Percentiles rank a stretch among this genome's conserved stretches.
Conservation (phyloP, 331 rosid species). For the Spiraea crenata region DNA sequence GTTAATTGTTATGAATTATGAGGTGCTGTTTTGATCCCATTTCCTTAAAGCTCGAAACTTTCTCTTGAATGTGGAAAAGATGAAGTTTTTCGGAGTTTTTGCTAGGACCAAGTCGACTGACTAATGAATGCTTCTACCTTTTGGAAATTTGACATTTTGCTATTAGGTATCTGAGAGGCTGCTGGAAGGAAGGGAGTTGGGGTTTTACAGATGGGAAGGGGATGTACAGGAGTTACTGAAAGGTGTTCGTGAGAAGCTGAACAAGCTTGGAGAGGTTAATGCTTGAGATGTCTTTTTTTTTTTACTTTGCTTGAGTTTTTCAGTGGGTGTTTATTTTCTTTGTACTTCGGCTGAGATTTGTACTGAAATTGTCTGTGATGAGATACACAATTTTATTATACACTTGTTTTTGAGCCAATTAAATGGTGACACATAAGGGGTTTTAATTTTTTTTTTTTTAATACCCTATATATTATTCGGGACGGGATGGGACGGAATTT, state of each 20-base stretch:
- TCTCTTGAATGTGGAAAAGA: background rate
- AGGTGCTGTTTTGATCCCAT: background rate
- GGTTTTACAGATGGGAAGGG: slow-evolving; percentile 71
- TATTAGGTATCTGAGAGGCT: slow-evolving; percentile 67
- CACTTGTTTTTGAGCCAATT: no score
- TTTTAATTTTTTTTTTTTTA: no score
- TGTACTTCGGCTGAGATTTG: background rate
- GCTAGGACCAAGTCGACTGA: background rate
- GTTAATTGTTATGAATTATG: background rate
- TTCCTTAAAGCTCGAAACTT: background rate
- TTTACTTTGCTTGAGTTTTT: background rate
- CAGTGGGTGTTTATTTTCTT: background rate
- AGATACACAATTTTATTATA: no score
- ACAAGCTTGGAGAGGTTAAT: slow-evolving; percentile 76
- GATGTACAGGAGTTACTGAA: slow-evolving; percentile 52
- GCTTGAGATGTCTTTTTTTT: slow-evolving; percentile 13
- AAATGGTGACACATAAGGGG: no score
- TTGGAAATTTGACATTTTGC: slow-evolving; percentile 16
- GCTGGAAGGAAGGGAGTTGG: slow-evolving; percentile 71
- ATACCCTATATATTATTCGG: no score
- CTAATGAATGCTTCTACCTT: no score
- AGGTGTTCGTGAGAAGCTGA: slow-evolving; percentile 72
- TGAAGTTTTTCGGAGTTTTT: background rate
- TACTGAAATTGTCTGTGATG: no score
- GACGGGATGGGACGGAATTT: no score